These are phyloP conservation scores for Malassezia slooffiae DNA, from an alignment of 1,284 basidiomycete species.

Conservation along the genomic window DNA sequence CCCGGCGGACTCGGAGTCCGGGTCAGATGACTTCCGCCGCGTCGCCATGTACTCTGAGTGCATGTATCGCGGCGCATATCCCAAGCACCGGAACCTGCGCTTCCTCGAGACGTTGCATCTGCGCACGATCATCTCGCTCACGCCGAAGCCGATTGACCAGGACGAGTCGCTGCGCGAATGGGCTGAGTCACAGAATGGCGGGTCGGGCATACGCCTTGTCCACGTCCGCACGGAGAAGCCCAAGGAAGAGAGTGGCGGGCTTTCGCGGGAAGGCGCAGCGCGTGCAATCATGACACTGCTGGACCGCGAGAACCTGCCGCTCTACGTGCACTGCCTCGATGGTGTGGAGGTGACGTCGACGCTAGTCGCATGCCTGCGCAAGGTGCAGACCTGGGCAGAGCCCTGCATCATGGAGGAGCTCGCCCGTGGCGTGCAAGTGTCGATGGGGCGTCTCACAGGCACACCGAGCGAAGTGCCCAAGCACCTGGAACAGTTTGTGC, in stretches of 20 bases:
- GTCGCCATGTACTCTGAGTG: conserved; percentile 18
- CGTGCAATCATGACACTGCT: conserved; percentile 29
- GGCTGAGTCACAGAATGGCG: conserved; percentile 14
- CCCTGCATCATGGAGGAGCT: conserved; percentile 29
- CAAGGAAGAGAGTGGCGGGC: conserved; percentile 39
- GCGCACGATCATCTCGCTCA: conserved; percentile 37
- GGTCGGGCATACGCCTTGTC: conserved; percentile 19
- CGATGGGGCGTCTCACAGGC: conserved; percentile 17
- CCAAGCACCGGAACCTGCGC: conserved; percentile 32
- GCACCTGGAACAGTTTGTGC: conserved; percentile 28
- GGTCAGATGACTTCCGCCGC: neutral
- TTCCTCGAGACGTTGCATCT: conserved; percentile 37
- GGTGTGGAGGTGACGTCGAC: conserved; percentile 37
- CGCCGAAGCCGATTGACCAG: conserved; percentile 35
- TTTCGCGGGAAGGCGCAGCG: conserved; percentile 33
- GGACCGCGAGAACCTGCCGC: conserved; percentile 31
- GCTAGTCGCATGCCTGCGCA: conserved; percentile 36
- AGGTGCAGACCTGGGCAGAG: conserved; percentile 37
- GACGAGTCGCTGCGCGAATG: conserved; percentile 25
- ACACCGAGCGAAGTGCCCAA: conserved; percentile 26
- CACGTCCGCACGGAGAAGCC: conserved; percentile 40
- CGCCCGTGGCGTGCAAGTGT: conserved; percentile 24
- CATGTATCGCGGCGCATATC: conserved; percentile 41
- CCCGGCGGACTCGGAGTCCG: conserved; percentile 3
- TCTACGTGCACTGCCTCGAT: conserved; percentile 44